phyloP scores from a whole-genome alignment of 805 yeast genomes.

The Kregervanrija pseudodelftensis region DNA sequence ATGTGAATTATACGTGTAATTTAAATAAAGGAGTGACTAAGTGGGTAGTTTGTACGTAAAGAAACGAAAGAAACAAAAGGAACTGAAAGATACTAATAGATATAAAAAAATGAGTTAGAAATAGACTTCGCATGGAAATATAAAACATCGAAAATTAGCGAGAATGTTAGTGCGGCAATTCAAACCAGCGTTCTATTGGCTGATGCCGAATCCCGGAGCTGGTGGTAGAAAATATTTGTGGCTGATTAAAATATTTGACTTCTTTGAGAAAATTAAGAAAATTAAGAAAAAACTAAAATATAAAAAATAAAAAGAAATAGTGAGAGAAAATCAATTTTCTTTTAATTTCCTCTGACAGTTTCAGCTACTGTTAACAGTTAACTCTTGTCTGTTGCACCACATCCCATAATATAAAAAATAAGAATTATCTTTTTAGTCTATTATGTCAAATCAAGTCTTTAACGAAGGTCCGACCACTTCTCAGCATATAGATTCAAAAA shows the following conservation, averaged over 20 bases:
- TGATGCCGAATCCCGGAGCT: too few species aligned
- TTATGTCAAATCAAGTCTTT: conserved; percentile 31
- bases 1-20: not conserved
- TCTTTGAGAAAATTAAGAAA: too few species aligned
- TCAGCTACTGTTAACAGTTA: too few species aligned
- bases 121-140: not conserved
- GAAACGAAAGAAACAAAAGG: not conserved
- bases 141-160: not conserved
- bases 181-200: too few species aligned
- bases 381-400: not conserved
- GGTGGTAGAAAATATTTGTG: too few species aligned
- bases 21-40: conserved; percentile 13
- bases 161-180: too few species aligned
- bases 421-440: not conserved
- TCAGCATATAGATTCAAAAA: conserved; percentile 62
- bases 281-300: not conserved
- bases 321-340: not conserved
- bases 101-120: not conserved
- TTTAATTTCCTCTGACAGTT: not conserved
- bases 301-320: not conserved
- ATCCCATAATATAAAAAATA: too few species aligned
- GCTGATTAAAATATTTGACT: too few species aligned
- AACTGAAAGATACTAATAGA: not conserved
- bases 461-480: conserved; percentile 57
- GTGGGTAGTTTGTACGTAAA: conserved; percentile 5